These are phyloP conservation scores for Starmerella lactis-condensi DNA, from an alignment of 805 yeast genomes.

Conservation along the genomic window DNA sequence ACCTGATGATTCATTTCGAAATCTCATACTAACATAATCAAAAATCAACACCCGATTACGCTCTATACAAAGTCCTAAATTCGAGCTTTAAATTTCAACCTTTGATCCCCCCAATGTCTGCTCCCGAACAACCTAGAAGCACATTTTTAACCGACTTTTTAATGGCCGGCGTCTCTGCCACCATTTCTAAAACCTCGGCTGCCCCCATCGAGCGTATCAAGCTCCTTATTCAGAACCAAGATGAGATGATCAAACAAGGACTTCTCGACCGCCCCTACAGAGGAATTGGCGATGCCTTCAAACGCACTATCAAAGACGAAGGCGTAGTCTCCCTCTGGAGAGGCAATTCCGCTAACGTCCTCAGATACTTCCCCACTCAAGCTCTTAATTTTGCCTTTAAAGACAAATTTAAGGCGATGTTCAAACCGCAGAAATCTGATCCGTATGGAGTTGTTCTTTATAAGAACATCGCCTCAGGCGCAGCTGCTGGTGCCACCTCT, in stretches of 20 bases:
- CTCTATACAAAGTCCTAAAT: too few relatives aligned
- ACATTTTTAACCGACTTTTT: conserved; percentile 39
- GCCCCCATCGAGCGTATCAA: conserved; percentile 92
- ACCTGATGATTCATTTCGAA: too few relatives aligned
- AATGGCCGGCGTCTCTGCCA: conserved; percentile 98
- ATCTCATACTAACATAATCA: too few relatives aligned
- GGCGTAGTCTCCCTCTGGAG: conserved; percentile 88
- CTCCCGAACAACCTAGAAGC: conserved; percentile 9
- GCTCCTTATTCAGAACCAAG: conserved; percentile 85
- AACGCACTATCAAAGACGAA: conserved; percentile 76
- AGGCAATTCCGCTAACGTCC: conserved; percentile 95
- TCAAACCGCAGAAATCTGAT: conserved; percentile 82
- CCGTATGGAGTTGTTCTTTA: conserved; percentile 73
- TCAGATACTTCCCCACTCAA: conserved; percentile 96
- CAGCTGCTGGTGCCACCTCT: conserved; percentile 88
- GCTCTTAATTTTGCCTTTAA: conserved; percentile 93
- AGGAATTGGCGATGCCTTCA: conserved; percentile 83
- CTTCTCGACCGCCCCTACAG: conserved; percentile 66
- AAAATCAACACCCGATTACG: too few relatives aligned
- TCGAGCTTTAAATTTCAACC: conserved; percentile 6
- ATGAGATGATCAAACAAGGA: conserved; percentile 91
- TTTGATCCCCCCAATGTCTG: conserved; percentile 4
- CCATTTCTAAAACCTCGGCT: conserved; percentile 87
- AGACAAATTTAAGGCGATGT: conserved; percentile 77
- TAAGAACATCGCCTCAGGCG: conserved; percentile 95